These are phyloP conservation scores for Aspergillus nanangensis DNA, from an alignment of 495 filamentous ascomycete genomes.

Conservation along the genomic window DNA sequence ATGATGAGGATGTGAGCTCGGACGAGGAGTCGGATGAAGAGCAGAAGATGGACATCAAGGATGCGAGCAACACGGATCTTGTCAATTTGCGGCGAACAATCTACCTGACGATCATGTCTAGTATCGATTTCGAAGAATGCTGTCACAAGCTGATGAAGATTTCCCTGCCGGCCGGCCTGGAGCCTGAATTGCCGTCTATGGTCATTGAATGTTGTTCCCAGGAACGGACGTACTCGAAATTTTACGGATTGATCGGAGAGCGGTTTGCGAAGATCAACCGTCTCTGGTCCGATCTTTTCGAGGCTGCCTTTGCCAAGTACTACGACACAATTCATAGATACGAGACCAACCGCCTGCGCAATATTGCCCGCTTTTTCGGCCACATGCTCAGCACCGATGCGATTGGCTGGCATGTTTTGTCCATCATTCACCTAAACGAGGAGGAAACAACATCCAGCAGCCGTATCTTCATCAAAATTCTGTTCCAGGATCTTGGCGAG, in stretches of 20 bases:
- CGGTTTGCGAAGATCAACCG: slow-evolving; percentile 93
- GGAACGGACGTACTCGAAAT: slow-evolving; percentile 93
- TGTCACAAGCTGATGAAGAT: slow-evolving; percentile 95
- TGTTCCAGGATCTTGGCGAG: slow-evolving; percentile 90
- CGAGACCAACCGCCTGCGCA: slow-evolving; percentile 89
- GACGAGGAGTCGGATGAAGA: slow-evolving; percentile 81
- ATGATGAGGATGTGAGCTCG: slow-evolving; percentile 65
- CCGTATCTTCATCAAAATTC: slow-evolving; percentile 96
- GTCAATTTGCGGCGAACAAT: slow-evolving; percentile 91
- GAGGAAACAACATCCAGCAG: slow-evolving; percentile 94
- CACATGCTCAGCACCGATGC: slow-evolving; percentile 84
- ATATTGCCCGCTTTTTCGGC: slow-evolving; percentile 92
- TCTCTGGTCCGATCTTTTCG: slow-evolving; percentile 88
- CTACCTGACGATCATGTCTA: slow-evolving; percentile 96
- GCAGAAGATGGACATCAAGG: slow-evolving; percentile 84
- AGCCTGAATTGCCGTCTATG: slow-evolving; percentile 91
- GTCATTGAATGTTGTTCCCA: slow-evolving; percentile 94
- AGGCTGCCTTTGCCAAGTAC: slow-evolving; percentile 82
- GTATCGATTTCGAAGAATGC: slow-evolving; percentile 89
- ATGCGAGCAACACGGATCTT: slow-evolving; percentile 92
- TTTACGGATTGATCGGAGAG: slow-evolving; percentile 91
- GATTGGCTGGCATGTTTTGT: slow-evolving; percentile 87
- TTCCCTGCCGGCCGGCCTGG: slow-evolving; percentile 79
- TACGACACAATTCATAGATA: slow-evolving; percentile 97
- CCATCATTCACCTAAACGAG: slow-evolving; percentile 82